Evolutionary conservation across 331 rosid species (phyloP), one percentile per base, ranked within the genome.

Genomic region (Quercus tomentella): DNA sequence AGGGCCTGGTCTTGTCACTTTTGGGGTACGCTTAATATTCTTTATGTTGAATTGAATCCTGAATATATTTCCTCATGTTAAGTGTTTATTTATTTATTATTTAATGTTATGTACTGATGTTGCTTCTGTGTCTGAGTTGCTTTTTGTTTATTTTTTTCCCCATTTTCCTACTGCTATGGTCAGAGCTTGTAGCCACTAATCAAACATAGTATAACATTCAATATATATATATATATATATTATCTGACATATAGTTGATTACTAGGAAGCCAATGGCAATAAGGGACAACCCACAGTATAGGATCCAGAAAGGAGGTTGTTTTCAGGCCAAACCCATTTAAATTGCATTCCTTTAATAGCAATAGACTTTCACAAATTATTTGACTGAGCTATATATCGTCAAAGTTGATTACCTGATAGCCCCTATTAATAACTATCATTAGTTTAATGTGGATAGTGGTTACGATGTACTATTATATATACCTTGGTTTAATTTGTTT

Each of bases 1-100:
- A 91, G 99, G 99, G 63, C 99, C 99, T 9, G 99, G 99, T 80
- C 99, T 96, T 18, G 99, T 96, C 86, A 89, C 97, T 78, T 96
- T 96, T 62, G 99, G 99, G 93, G 99, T 96, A 92, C 8, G 88
- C 83, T 69, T 60, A 17, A 51, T 56, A 57, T 81, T 55, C 68
- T 58, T 60, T 58, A 72, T 66, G 4, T 52, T 77, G 66, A 20
- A 55, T n/a, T 52, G 49, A 51, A n/a, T 54, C 6, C 49, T 61
- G 62, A 31, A 56, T 45, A 25, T 41, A 31, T 66, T 66, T 66
- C 11, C 14, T 41, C 56, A 69, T 69, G 22, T 22, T 21, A 6
- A 12, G 66, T 60, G 4, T 49, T 49, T 49, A 3, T 49, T 49
- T 49, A 10, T 63, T 16, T 6, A 26, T 7, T 1, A 1, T 26